Conservation (phyloP, 208 protist species). For the Trypanosoma conorhini region DNA sequence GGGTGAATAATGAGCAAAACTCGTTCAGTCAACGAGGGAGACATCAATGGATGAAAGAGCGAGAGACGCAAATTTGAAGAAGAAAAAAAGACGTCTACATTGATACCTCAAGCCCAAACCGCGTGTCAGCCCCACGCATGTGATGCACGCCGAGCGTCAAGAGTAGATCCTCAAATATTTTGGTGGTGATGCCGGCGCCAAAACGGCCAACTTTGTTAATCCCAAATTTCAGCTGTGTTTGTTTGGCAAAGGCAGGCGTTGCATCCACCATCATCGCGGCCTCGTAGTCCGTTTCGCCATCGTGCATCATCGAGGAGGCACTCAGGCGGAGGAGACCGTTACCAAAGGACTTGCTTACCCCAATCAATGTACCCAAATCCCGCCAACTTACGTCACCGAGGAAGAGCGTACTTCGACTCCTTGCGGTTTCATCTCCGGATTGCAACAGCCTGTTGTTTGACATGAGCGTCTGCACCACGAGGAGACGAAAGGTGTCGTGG, state of each 20-base stretch:
- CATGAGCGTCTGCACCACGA: constrained; percentile 26
- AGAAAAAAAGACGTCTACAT: constrained; percentile 30
- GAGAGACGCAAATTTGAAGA: background rate
- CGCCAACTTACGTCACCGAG: constrained; percentile 35
- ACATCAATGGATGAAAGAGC: background rate
- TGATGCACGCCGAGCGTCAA: constrained; percentile 69
- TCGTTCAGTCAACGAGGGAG: background rate
- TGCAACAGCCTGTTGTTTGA: constrained; percentile 1
- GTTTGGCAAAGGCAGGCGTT: constrained; percentile 55
- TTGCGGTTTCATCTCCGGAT: background rate
- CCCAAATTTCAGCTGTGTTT: constrained; percentile 67
- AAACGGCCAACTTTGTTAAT: constrained; percentile 66
- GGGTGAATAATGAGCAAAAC: background rate
- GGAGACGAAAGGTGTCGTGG: constrained; percentile 8
- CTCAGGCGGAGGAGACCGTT: constrained; percentile 64
- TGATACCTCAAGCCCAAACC: constrained; percentile 73
- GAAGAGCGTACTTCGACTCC: constrained; percentile 19
- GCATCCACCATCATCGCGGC: constrained; percentile 53
- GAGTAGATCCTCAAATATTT: constrained; percentile 53
- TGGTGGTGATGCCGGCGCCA: constrained; percentile 58
- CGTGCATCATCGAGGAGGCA: constrained; percentile 71
- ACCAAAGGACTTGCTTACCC: constrained; percentile 45
- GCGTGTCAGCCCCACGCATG: constrained; percentile 40
- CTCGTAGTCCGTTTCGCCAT: constrained; percentile 60
- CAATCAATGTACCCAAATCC: constrained; percentile 61